Conservation (phyloP, 2,329 filamentous ascomycete genomes). For the Phialocephala sp. region DNA sequence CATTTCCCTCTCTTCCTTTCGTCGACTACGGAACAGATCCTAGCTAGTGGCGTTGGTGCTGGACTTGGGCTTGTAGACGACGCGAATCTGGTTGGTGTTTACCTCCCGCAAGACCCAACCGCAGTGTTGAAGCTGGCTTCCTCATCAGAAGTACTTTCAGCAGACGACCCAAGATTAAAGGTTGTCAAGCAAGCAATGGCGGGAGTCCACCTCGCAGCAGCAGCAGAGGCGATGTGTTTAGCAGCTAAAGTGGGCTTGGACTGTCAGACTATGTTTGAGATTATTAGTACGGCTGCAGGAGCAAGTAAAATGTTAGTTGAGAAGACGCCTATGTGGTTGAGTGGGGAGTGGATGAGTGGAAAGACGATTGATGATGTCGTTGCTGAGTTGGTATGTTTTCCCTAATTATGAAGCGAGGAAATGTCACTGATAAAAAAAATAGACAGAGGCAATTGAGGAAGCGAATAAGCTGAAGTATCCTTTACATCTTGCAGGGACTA, state of each 20-base stretch:
- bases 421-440: slow-evolving; percentile 38
- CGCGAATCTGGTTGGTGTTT: slow-evolving; percentile 32
- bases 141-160: slow-evolving; percentile 13
- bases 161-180: slow-evolving; percentile 44
- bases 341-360: slow-evolving; percentile 43
- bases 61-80: slow-evolving; percentile 36
- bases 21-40: slow-evolving; percentile 44
- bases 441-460: slow-evolving; percentile 44
- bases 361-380: slow-evolving; percentile 47
- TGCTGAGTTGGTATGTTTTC: slow-evolving; percentile 42
- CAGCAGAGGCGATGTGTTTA: slow-evolving; percentile 62
- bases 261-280: slow-evolving; percentile 53
- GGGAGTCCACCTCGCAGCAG: slow-evolving; percentile 61
- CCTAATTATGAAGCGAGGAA: background rate
- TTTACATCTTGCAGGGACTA: slow-evolving; percentile 44
- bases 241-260: slow-evolving; percentile 59
- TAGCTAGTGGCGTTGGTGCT: slow-evolving; percentile 29
- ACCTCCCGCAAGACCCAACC: slow-evolving; percentile 31
- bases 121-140: slow-evolving; percentile 33
- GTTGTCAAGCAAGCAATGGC: slow-evolving; percentile 64
- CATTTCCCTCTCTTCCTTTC: slow-evolving; percentile 47
- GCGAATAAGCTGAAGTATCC: slow-evolving; percentile 43
- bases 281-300: slow-evolving; percentile 49
- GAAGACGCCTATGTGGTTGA: slow-evolving; percentile 45
- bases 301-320: slow-evolving; percentile 49